Base-by-base conservation (phyloP, 192 early-diverging fungal genomes). In the Funneliformis geosporum region DNA sequence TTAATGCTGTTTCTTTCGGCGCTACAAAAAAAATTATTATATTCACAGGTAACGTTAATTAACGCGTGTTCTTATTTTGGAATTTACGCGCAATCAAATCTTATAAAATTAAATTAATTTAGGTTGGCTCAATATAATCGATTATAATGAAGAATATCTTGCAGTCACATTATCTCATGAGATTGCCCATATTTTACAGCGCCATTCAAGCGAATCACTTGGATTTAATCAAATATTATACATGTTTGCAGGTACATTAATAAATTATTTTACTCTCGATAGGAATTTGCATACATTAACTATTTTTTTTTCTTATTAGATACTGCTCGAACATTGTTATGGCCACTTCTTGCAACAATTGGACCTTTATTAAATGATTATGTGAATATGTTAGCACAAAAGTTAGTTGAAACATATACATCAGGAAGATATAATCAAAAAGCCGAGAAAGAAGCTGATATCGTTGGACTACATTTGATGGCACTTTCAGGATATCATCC, bases 401-500 rank as follows among this genome's bases (percentile, higher is more conserved):
- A 78, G 3, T 78, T 82, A 27, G 39, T 82, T 55, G 80, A 81
- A 50, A 77, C 76, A 23, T 82, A 78, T 21, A 66, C 82, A 21
- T 76, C 76, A 67, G 73, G 77, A 38, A 79, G 76, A 9, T 82
- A 84, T 25, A 86, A 84, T 69, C 83, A 81, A 71, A 80, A 69
- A 11, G 80, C 84, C 9, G 86, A 89, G 72, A 79, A 82, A 18
- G 86, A 89, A 66, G 87, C 84, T 2, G 88, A 89, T 62, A 78
- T 85, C 1, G 86, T 90, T 12, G 86, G 87, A 2, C 39, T 90
- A 18, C 86, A 82, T 33, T 69, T 90, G 5, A 73, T 90, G 80
- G 89, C 89, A 0, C 82, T 86, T 70, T 87, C 89, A n/a, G 89
- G 89, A n/a, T 90, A 90, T 66, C 85, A 90, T 71, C 89, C 89